These are phyloP conservation scores for Venturia effusa DNA, from an alignment of 2,329 filamentous ascomycete genomes.

Conservation along the genomic window DNA sequence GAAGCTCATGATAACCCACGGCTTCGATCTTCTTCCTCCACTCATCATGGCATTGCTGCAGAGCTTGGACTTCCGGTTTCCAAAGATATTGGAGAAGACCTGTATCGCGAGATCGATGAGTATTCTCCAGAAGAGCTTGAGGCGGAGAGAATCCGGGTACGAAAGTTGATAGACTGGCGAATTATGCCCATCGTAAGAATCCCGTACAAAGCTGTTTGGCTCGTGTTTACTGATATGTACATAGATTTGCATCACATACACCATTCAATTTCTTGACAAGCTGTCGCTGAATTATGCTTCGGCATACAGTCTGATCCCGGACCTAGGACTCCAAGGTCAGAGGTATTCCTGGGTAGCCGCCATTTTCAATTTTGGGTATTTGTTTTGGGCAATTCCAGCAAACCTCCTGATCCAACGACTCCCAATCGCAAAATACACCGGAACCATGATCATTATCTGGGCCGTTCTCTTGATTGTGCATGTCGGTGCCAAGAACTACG, in stretches of 20 bases:
- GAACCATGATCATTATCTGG: conserved; percentile 32
- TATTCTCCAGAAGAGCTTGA: conserved; percentile 34
- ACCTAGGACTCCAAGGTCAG: conserved; percentile 21
- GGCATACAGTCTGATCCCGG: conserved; percentile 26
- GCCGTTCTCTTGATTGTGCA: neutral
- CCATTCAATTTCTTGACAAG: conserved; percentile 33
- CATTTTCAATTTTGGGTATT: conserved; percentile 34
- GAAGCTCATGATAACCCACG: neutral
- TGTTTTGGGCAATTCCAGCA: conserved; percentile 30
- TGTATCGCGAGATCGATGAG: conserved; percentile 35
- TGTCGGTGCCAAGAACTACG: conserved; percentile 26
- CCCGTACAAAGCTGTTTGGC: neutral
- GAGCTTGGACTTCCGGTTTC: neutral
- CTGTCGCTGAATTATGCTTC: conserved; percentile 31
- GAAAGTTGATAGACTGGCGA: conserved; percentile 35
- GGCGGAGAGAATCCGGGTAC: conserved; percentile 29
- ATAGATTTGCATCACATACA: conserved; percentile 21
- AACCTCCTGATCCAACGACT: conserved; percentile 28
- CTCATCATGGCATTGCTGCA: neutral
- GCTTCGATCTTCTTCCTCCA: neutral
- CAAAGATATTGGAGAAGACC: conserved; percentile 32
- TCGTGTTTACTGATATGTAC: neutral
- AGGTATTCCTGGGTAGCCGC: conserved; percentile 32
- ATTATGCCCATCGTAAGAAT: conserved; percentile 35
- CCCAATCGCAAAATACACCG: conserved; percentile 27